Percentiles rank a stretch among this genome's conserved stretches.
Conservation (phyloP, 129 eudicot species). For the Logfia minima region DNA sequence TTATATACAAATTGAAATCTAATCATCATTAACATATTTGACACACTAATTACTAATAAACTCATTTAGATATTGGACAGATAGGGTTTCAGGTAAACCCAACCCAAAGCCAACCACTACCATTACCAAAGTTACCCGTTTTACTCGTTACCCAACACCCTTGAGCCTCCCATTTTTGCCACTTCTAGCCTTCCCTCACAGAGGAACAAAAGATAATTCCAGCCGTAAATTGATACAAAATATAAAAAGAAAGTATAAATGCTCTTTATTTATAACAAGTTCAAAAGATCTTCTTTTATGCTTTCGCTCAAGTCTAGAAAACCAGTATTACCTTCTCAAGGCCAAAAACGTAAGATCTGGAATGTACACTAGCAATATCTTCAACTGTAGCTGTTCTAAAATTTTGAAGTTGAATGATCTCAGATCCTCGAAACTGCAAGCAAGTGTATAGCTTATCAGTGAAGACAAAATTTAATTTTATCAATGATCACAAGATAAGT, state of each 20-base stretch:
- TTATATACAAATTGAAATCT: too few relatives aligned
- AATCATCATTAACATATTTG: too few relatives aligned
- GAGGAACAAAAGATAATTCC: background rate
- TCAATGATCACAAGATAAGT: background rate
- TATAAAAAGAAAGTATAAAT: background rate
- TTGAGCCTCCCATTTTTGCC: too few relatives aligned
- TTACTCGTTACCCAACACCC: too few relatives aligned
- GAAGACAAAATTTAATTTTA: background rate
- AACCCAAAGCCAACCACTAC: too few relatives aligned
- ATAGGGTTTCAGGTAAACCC: too few relatives aligned
- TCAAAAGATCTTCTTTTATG: constrained; percentile 2
- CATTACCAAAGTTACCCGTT: too few relatives aligned
- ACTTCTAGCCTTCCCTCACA: too few relatives aligned
- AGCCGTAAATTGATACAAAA: background rate
- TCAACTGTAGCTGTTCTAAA: constrained; percentile 68
- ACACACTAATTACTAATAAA: too few relatives aligned
- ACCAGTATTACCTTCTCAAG: constrained; percentile 72
- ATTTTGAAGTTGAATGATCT: constrained; percentile 64
- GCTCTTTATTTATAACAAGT: background rate
- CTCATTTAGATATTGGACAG: too few relatives aligned
- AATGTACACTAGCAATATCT: constrained; percentile 78
- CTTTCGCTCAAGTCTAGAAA: constrained; percentile 9
- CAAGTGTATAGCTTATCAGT: constrained; percentile 23
- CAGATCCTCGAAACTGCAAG: constrained; percentile 72
- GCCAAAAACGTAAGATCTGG: constrained; percentile 73